Base-by-base conservation (phyloP, 352 stramenopile species). In the Phytopythium mirpurense region DNA sequence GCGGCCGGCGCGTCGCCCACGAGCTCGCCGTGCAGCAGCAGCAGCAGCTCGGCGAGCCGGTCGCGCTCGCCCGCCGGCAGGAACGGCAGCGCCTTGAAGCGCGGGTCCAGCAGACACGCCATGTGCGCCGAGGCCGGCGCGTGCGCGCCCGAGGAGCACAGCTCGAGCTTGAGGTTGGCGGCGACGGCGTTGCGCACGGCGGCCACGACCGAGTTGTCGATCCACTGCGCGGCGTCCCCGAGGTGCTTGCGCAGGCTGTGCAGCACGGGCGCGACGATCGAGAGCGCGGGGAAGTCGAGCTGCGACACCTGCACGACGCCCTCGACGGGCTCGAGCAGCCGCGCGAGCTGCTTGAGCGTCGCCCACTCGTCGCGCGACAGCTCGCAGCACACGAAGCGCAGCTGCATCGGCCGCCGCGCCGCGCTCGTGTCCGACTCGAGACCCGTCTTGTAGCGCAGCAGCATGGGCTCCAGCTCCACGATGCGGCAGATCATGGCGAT, bases 401-500 rank as follows among this genome's bases (percentile, higher is more conserved):
- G 60, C 56, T 90, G 79, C 79, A 90, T 90, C 2, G 79, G 77
- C 27, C 77, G 67, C 9, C 80, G 71, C 38, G 76, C 79, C 36
- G 80, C 75, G n/a, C 74, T 86, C 10, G 69, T 82, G 59, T 90
- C 80, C 47, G 72, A 78, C 45, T 90, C 80, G 4, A 90, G 54
- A n/a, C 78, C 81, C 31, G 65, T 82, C 61, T 88, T 90, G 64
- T 90, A 90, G 2, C 78, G 72, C 54, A 85, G 46, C 18, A 90
- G 52, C 72, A 86, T 85, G 7, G 70, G 59, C 57, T 90, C 75
- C n/a, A 90, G 53, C 59, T 90, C 71, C 14, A 90, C 80, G 50
- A 90, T 88, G 19, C 80, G 71, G 57, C 75, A 86, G 49, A 90
- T 86, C 80, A 90, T 90, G 51, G 86, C 71, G 2, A 72, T 83